Evolutionary conservation across 495 filamentous ascomycete species (phyloP), one percentile per base, ranked within the genome.

Genomic region (Annulohypoxylon stygium): DNA sequence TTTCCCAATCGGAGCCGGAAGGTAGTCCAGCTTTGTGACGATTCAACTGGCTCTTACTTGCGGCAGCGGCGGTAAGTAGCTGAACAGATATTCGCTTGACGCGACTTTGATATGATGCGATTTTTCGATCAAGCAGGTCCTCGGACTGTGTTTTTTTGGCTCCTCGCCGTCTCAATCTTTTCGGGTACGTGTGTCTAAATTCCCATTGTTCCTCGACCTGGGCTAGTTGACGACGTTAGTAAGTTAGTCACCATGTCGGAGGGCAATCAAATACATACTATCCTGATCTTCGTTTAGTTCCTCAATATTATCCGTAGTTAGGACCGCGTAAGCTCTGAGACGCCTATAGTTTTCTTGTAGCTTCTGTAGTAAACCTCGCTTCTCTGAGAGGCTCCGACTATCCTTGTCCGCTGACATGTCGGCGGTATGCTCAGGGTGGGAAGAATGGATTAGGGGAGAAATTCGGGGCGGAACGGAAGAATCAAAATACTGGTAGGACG

Each of bases 61-160:
- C 64, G 7, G 69, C 68, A 7, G 74, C 74, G 39, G 76, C 71
- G 25, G 70, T 41, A 12, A 76, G 71, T 4, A 78, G 59, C 57
- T 78, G 74, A 4, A 65, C 57, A 23, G 67, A 73, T 26, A 60
- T 54, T 48, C 71, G 68, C 51, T 62, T 65, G 33, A 73, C 23
- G 26, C 61, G 71, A 10, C 68, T 68, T 33, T 30, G 54, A 20
- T 71, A 67, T 0, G 55, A 57, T 3, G 34, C 26, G 10, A 74
- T 57, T 26, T 34, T 65, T 48, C 61, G 39, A 4, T 65, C 45
- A 10, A 45, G 66, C 48, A 57, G 39, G 2, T 65, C 54, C 3
- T 20, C 43, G 33, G n/a, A 16, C 1, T 12, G 54, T 11, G 20
- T 9, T 30, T 39, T 11, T 41, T 39, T 55, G 0, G 20, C 48